These are phyloP conservation scores for Hypomyces rosellus DNA, from an alignment of 2,329 filamentous ascomycete species.

Conservation along the genomic window DNA sequence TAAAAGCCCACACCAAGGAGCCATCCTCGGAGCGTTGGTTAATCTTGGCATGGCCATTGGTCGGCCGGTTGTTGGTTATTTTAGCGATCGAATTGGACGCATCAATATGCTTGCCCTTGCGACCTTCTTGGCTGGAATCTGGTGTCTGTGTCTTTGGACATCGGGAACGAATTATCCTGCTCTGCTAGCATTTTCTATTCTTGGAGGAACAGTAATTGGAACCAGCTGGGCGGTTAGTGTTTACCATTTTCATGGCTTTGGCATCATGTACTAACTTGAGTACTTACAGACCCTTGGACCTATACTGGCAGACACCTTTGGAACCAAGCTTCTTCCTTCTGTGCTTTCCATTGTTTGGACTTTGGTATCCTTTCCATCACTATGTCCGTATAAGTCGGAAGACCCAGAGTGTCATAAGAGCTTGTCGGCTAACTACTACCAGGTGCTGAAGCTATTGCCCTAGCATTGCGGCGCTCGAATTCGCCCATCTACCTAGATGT, in stretches of 20 bases:
- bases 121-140: slow-evolving; percentile 26
- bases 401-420: not conserved
- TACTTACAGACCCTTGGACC: not conserved
- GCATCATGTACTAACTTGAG: not conserved
- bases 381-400: not conserved
- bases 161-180: not conserved
- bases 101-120: slow-evolving; percentile 55
- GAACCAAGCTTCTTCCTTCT: slow-evolving; percentile 8
- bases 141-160: slow-evolving; percentile 5
- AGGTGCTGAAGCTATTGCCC: slow-evolving; percentile 9
- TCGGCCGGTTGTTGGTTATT: slow-evolving; percentile 56
- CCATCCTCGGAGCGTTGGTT: slow-evolving; percentile 54
- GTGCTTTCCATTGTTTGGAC: slow-evolving; percentile 8
- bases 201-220: slow-evolving; percentile 2
- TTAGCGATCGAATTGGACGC: slow-evolving; percentile 53
- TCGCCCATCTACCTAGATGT: slow-evolving; percentile 3
- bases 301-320: slow-evolving; percentile 5
- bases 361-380: slow-evolving; percentile 1
- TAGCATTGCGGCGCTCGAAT: slow-evolving; percentile 1
- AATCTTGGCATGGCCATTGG: slow-evolving; percentile 56
- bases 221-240: slow-evolving; percentile 3
- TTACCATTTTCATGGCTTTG: not conserved
- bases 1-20: slow-evolving; percentile 52
- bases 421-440: not conserved
- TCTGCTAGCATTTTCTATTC: slow-evolving; percentile 2